Percentiles rank a stretch among this genome's conserved stretches.
Evolutionary conservation across 306 rosid genomes (phyloP).

Genomic region (Betula pendula): DNA sequence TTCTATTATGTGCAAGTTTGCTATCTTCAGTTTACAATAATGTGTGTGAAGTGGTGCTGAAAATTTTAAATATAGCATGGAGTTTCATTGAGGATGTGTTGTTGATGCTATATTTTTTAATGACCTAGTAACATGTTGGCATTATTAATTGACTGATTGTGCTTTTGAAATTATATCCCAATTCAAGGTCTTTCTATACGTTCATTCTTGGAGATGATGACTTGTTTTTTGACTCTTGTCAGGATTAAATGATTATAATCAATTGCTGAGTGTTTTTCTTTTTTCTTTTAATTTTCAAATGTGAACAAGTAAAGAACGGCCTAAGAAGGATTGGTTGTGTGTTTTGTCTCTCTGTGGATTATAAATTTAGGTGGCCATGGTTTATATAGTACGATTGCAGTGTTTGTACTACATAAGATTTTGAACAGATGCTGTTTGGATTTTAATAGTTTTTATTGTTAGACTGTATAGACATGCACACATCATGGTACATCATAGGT

Average conservation of each 20-base stretch:
- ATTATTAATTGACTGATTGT: neutral
- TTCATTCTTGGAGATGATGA: neutral
- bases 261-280: neutral
- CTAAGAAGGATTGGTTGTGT: neutral
- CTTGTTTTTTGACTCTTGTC: neutral
- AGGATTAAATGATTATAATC: no score
- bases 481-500: no score
- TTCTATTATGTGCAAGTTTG: neutral
- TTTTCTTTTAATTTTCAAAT: neutral
- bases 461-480: neutral
- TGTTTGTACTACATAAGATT: neutral
- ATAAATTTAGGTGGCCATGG: neutral
- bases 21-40: neutral
- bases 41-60: neutral
- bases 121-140: neutral
- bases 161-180: neutral
- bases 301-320: neutral
- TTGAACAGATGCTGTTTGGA: neutral
- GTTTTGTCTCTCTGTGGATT: neutral
- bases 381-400: neutral
- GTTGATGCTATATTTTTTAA: neutral
- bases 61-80: neutral
- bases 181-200: neutral
- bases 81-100: neutral
- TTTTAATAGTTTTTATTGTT: neutral